phyloP scores from a whole-genome alignment of 129 eudicot genomes.

The Tagetes erecta region DNA sequence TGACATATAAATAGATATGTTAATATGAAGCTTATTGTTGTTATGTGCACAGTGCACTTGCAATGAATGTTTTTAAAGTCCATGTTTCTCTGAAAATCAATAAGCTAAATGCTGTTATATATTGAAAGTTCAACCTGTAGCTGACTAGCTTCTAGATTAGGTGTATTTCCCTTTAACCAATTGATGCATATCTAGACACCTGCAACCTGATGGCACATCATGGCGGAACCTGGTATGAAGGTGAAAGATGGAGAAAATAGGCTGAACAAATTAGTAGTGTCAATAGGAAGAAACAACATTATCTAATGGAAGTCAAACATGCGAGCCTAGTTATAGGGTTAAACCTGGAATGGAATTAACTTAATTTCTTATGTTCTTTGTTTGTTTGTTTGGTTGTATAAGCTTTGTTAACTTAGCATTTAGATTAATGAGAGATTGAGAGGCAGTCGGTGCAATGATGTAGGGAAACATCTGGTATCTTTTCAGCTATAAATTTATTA shows the following conservation, averaged over 20 bases:
- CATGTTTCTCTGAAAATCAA: conserved; percentile 15
- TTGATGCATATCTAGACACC: background rate
- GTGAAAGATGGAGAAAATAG: too few relatives aligned
- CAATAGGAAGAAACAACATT: background rate
- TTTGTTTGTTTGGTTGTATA: background rate
- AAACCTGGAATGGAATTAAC: background rate
- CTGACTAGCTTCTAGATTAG: background rate
- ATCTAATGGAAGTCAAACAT: background rate
- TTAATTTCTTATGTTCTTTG: background rate
- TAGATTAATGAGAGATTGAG: background rate
- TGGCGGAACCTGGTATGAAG: too few relatives aligned
- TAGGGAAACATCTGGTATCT: background rate
- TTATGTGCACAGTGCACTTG: conserved; percentile 5
- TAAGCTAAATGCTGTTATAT: conserved; percentile 6
- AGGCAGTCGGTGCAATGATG: background rate
- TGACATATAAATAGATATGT: conserved; percentile 3
- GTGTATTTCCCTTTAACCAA: background rate
- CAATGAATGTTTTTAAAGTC: conserved; percentile 7
- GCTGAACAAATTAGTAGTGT: background rate
- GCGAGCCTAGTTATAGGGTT: background rate
- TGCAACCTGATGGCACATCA: too few relatives aligned
- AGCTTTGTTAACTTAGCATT: background rate
- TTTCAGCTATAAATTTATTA: background rate
- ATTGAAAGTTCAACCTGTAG: conserved; percentile 23
- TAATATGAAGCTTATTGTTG: conserved; percentile 12